Evolutionary conservation across 2,329 filamentous ascomycete genomes (phyloP).

Genomic region (Aspergillus sojae): DNA sequence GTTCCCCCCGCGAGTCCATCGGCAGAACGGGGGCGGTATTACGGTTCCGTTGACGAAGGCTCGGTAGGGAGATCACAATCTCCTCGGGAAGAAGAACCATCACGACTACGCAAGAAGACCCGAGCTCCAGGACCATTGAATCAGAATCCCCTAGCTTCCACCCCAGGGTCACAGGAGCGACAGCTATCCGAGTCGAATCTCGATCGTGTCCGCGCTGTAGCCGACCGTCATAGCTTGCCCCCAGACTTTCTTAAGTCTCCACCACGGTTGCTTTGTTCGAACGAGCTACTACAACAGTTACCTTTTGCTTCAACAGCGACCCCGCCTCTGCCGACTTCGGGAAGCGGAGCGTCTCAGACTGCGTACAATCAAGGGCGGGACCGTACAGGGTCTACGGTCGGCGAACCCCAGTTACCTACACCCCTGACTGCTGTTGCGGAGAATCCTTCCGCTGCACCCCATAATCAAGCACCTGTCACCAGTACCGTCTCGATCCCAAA

Average conservation of each 20-base stretch:
- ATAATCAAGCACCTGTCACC: conserved; percentile 13
- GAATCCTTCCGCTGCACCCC: conserved; percentile 17
- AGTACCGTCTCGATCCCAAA: conserved; percentile 25
- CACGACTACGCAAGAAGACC: background rate
- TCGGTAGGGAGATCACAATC: conserved; percentile 2
- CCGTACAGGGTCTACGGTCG: conserved; percentile 14
- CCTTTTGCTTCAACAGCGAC: conserved; percentile 20
- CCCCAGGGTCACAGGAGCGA: background rate
- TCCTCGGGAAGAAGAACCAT: conserved; percentile 1
- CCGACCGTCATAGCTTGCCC: conserved; percentile 18
- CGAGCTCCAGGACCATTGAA: background rate
- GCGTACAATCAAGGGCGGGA: conserved; percentile 21
- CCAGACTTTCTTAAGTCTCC: conserved; percentile 25
- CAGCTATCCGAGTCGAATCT: conserved; percentile 4
- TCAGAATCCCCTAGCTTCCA: background rate
- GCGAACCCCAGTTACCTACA: conserved; percentile 27
- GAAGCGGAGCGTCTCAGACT: conserved; percentile 26
- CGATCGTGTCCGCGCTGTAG: conserved; percentile 17
- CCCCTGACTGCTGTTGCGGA: conserved; percentile 34
- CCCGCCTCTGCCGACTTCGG: conserved; percentile 23
- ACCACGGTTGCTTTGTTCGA: conserved; percentile 27
- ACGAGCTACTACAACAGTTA: conserved; percentile 16
- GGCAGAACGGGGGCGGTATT: conserved; percentile 8
- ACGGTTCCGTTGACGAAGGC: conserved; percentile 8
- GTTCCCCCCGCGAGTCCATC: conserved; percentile 2